A percentile compares a stretch with the other conserved stretches of the same genome.
Conservation (phyloP, 73 alveolate genomes). For the Paramecium pentaurelia region DNA sequence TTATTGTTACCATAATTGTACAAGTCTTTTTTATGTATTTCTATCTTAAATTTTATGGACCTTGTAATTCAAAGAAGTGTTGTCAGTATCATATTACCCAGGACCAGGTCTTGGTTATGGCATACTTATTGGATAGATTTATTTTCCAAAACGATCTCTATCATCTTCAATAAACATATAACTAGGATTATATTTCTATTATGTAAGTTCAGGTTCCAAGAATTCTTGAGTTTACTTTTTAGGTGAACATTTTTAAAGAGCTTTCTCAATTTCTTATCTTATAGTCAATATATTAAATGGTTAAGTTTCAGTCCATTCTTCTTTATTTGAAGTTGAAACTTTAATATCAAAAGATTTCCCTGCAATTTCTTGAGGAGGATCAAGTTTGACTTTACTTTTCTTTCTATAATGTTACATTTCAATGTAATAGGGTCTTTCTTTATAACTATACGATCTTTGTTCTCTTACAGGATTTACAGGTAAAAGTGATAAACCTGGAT, state of each 20-base stretch:
- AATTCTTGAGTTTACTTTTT: background rate
- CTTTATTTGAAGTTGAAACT: background rate
- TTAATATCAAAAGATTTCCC: background rate
- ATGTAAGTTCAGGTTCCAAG: background rate
- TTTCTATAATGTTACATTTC: background rate
- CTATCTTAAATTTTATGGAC: slow-evolving; percentile 1
- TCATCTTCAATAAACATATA: slow-evolving; percentile 42
- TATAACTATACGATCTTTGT: background rate
- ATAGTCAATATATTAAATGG: background rate
- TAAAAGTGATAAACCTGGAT: background rate
- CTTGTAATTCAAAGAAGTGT: background rate
- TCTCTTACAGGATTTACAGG: background rate
- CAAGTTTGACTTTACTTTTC: background rate
- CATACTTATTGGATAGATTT: slow-evolving; percentile 14
- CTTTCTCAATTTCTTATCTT: background rate
- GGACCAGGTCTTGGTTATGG: slow-evolving; percentile 33
- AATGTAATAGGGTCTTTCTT: background rate
- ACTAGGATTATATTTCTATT: background rate
- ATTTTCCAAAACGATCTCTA: slow-evolving; percentile 48
- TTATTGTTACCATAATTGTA: background rate
- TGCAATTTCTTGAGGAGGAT: background rate
- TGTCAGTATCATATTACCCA: slow-evolving; percentile 20
- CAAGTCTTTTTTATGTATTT: slow-evolving; percentile 5
- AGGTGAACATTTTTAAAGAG: background rate
- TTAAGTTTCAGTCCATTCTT: background rate